Base-by-base conservation (phyloP, 2,329 filamentous ascomycete genomes). In the Incumbomyces lentus region DNA sequence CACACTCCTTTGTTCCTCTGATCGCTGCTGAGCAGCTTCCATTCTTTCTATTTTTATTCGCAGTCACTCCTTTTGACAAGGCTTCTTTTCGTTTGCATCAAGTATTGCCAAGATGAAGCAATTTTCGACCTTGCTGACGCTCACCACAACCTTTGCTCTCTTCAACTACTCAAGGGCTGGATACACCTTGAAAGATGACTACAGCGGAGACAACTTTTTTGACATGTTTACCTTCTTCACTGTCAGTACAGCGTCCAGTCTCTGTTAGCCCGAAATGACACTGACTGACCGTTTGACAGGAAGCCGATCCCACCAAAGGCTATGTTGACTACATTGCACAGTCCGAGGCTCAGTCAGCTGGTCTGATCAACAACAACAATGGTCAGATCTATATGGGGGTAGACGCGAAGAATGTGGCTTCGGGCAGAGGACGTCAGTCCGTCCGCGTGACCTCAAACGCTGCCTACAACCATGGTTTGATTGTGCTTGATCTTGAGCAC, bases 401-500 rank as follows among this genome's bases (percentile, higher is more conserved):
- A 34, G 84, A 89, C 63, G 65, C 73, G 59, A 72, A 63, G 46
- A 82, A 78, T 22, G 54, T 63, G 33, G 74, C 75, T 49, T 73
- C 75, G 0, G 57, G 66, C 22, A 67, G 66, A 2, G 85, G 86
- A 31, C 82, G 86, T 35, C 68, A 71, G 40, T 88, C 83, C 18
- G 78, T 87, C 29, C 81, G 86, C 14, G 65, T 93, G 11, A 76
- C 78, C 36, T 84, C 80, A 63, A 81, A 76, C 44, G 70, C 75
- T 41, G 63, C 69, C 3, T 88, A 79, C 61, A 76, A 71, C 26
- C 71, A 80, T 54, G 83, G 81, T 1, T 72, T 87, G 8, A 78
- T 87, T 55, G 79, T 88, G 41, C 70, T 82, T 17, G 84, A 88
- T 60, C 74, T 87, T 43, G 69, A 71, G 14, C 83, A 88, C 55